Base-by-base conservation (phyloP, 1,284 basidiomycete genomes). In the Austroboletus novae-zelandiae region DNA sequence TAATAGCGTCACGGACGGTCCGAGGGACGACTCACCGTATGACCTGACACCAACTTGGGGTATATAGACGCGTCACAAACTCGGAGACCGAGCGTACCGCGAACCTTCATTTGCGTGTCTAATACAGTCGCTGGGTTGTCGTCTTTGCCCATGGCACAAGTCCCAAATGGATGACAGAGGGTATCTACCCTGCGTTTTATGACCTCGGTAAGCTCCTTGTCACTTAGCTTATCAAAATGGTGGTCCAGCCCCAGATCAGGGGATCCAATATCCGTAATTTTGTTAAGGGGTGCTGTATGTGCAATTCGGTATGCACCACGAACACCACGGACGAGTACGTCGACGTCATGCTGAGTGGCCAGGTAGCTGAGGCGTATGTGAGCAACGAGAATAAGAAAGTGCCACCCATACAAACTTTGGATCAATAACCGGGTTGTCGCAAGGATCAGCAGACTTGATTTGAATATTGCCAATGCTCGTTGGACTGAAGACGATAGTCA, bases 41-140 rank as follows among this genome's bases (percentile, higher is more conserved):
- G 84, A 20, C 82, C 83, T 36, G 81, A 76, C 9, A 81, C 70
- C 51, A 84, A 74, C 45, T 68, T 74, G 15, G 83, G 80, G 58
- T 80, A 84, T 11, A 83, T 65, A 30, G 76, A 80, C 45, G 80
- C 82, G 61, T 88, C 85, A 45, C 73, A 82, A 18, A 86, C 74
- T 36, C 83, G 69, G 58, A 84, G 67, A 15, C 71, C 69, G 7
- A 53, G 50, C 1, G 71, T 59, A 1, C 81, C 80, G 50, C 79
- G 74, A 17, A 84, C 79, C 14, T 65, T 58, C 47, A 84, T 61
- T 54, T 74, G 60, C 9, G 74, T 59, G 50, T 83, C 79, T 9
- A 83, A 70, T 0, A 82, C 80, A 2, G 75, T 77, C 0, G 44
- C 25, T 39, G 66, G 65, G 32, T 63, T 44, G 31, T 52, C 62